Conservation (phyloP, 1,284 basidiomycete species). For the Austroboletus olivaceoglutinosus region DNA sequence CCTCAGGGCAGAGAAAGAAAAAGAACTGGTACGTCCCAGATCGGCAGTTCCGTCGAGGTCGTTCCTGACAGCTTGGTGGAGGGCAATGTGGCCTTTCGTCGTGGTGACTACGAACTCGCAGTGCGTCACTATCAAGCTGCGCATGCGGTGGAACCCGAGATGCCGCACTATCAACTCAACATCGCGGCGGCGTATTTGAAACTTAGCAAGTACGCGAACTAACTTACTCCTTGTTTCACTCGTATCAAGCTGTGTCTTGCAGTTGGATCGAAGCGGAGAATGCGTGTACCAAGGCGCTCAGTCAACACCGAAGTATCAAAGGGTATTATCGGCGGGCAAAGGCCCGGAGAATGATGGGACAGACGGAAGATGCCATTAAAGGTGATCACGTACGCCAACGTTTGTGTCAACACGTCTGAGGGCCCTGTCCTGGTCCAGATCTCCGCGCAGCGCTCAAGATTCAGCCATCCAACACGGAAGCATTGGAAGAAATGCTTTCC, state of each 20-base stretch:
- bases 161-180: conserved; percentile 70
- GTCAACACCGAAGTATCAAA: conserved; percentile 63
- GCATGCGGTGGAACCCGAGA: conserved; percentile 60
- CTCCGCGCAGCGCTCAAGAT: conserved; percentile 55
- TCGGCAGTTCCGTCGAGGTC: background rate
- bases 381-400: conserved; percentile 35
- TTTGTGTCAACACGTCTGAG: background rate
- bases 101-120: conserved; percentile 53
- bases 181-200: conserved; percentile 68
- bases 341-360: conserved; percentile 57
- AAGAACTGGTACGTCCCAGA: conserved; percentile 52
- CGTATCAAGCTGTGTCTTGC: conserved; percentile 19
- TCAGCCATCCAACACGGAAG: conserved; percentile 61
- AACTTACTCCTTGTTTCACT: conserved; percentile 4
- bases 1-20: conserved; percentile 62
- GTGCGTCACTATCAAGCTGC: conserved; percentile 57
- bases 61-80: conserved; percentile 26
- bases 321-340: conserved; percentile 64
- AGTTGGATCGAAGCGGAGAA: conserved; percentile 69
- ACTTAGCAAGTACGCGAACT: conserved; percentile 51
- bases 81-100: conserved; percentile 65
- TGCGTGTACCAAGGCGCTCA: conserved; percentile 59
- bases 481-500: conserved; percentile 49
- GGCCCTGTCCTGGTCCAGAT: conserved; percentile 46
- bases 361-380: conserved; percentile 58